Evolutionary conservation across 2,329 filamentous ascomycete genomes (phyloP).

Genomic region (Phyllosticta citriasiana): DNA sequence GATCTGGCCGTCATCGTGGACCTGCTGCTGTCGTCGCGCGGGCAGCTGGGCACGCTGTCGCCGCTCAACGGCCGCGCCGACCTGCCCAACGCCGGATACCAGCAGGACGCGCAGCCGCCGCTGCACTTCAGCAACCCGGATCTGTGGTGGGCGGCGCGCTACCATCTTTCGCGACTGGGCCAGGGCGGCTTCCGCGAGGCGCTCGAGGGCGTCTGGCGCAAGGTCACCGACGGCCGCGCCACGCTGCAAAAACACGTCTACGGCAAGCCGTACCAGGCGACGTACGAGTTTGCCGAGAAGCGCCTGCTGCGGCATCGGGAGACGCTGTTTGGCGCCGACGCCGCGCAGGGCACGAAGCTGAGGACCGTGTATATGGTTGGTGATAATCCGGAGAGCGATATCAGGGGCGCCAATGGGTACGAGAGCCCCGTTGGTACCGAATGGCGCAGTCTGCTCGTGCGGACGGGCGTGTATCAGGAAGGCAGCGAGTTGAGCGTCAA

Average conservation of each 20-base stretch:
- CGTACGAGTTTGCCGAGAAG: slow-evolving; percentile 76
- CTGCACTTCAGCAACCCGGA: slow-evolving; percentile 89
- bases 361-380: slow-evolving; percentile 87
- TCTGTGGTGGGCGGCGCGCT: slow-evolving; percentile 76
- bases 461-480: slow-evolving; percentile 65
- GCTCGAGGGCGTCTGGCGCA: slow-evolving; percentile 67
- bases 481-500: slow-evolving; percentile 46
- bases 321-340: slow-evolving; percentile 30
- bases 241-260: slow-evolving; percentile 55
- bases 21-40: slow-evolving; percentile 66
- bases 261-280: slow-evolving; percentile 70
- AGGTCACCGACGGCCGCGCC: slow-evolving; percentile 52
- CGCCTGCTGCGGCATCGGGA: slow-evolving; percentile 54
- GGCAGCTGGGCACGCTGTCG: slow-evolving; percentile 72
- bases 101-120: slow-evolving; percentile 70
- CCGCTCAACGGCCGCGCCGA: slow-evolving; percentile 54
- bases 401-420: slow-evolving; percentile 74
- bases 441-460: slow-evolving; percentile 69
- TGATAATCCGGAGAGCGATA: slow-evolving; percentile 65
- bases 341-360: slow-evolving; percentile 29
- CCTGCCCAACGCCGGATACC: slow-evolving; percentile 67
- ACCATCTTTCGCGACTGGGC: slow-evolving; percentile 76
- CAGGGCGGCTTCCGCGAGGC: slow-evolving; percentile 86
- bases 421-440: slow-evolving; percentile 54
- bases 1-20: slow-evolving; percentile 80